Evolutionary conservation across 345 rosid species (phyloP).

Genomic region (Rhodamnia argentea): DNA sequence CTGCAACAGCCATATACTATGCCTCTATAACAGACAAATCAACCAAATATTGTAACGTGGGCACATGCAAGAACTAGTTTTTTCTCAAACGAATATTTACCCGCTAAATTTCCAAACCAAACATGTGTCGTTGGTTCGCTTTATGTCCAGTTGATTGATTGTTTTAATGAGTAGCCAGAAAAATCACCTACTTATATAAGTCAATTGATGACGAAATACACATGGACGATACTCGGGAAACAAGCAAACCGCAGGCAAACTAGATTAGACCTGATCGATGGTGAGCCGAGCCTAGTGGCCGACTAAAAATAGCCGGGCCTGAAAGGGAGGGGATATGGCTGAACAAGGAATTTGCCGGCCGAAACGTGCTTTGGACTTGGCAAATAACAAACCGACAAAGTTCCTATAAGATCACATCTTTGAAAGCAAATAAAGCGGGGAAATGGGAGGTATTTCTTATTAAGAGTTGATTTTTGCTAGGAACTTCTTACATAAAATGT

Average conservation of each 20-base stretch:
- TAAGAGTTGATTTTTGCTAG: neutral
- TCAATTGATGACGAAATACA: neutral
- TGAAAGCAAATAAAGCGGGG: neutral
- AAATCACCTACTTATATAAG: neutral
- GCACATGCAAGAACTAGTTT: neutral
- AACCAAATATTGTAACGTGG: too few relatives aligned
- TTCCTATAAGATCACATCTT: neutral
- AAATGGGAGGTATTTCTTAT: neutral
- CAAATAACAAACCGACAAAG: neutral
- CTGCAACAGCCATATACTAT: too few relatives aligned
- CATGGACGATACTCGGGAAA: neutral
- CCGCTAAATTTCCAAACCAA: neutral
- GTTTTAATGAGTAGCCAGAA: neutral
- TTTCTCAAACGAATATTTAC: neutral
- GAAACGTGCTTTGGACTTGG: neutral
- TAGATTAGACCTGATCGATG: neutral
- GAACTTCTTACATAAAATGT: too few relatives aligned
- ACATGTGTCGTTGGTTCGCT: neutral
- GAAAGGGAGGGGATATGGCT: neutral
- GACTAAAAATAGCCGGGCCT: neutral
- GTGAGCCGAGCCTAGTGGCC: rapidly evolving
- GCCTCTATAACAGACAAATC: too few relatives aligned
- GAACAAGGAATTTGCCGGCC: neutral
- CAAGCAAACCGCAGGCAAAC: neutral
- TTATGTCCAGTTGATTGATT: neutral